A percentile compares a stretch with the other conserved stretches of the same genome.
phyloP scores from a whole-genome alignment of 2,329 filamentous ascomycete genomes.

The Cladosporium austrohemisphaericum region DNA sequence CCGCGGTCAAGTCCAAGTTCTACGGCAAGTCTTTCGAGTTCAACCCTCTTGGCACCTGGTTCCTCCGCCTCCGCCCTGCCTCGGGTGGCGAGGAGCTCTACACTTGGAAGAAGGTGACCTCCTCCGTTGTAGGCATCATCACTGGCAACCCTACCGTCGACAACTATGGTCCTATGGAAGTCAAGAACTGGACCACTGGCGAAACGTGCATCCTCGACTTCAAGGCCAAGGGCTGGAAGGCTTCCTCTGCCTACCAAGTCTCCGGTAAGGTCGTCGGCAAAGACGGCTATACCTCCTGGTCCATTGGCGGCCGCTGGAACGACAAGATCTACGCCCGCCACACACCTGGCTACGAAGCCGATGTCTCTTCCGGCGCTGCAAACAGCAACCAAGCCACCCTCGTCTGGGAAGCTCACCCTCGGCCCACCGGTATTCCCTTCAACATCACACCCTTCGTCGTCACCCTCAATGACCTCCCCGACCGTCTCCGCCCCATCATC shows the following conservation, averaged over 20 bases:
- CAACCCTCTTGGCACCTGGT: slow-evolving; percentile 95
- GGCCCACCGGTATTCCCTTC: slow-evolving; percentile 84
- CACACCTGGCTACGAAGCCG: slow-evolving; percentile 82
- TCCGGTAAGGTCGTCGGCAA: slow-evolving; percentile 79
- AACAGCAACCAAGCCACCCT: slow-evolving; percentile 69
- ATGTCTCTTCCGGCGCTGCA: slow-evolving; percentile 50
- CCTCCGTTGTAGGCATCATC: slow-evolving; percentile 96
- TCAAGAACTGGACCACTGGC: slow-evolving; percentile 95
- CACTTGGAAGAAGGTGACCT: slow-evolving; percentile 98
- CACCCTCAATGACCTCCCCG: slow-evolving; percentile 86
- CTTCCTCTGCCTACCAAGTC: slow-evolving; percentile 84
- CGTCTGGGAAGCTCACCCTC: slow-evolving; percentile 83
- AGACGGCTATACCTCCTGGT: slow-evolving; percentile 77
- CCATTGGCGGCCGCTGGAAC: slow-evolving; percentile 93
- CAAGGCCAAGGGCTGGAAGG: slow-evolving; percentile 94
- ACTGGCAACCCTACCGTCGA: slow-evolving; percentile 95
- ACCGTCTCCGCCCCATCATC: slow-evolving; percentile 70
- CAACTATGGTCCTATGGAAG: slow-evolving; percentile 94
- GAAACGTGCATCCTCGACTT: slow-evolving; percentile 89
- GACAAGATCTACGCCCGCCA: slow-evolving; percentile 92
- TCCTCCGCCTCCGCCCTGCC: slow-evolving; percentile 75
- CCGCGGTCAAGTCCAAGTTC: slow-evolving; percentile 91
- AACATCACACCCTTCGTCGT: slow-evolving; percentile 95
- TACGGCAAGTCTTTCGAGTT: slow-evolving; percentile 97
- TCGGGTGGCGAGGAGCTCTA: slow-evolving; percentile 75